Evolutionary conservation across 23 red algal genomes (phyloP), one percentile per base, ranked within the genome.

Genomic region (Chondrus crispus): DNA sequence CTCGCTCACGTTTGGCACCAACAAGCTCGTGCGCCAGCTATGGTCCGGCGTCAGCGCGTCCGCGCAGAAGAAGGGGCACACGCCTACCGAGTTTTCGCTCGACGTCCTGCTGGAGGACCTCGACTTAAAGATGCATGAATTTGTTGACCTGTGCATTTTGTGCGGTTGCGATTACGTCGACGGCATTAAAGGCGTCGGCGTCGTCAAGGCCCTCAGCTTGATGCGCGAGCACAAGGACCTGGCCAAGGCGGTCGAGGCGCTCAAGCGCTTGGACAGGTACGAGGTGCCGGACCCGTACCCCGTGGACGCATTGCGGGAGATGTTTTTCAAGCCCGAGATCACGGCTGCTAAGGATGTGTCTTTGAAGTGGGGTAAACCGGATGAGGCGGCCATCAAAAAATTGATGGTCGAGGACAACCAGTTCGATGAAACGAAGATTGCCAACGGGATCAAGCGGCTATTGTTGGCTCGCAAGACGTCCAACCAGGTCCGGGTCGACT

Each of bases 91-190:
- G 88, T 95, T 99, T 71, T 82, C 71, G 4, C 73, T 99, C 68
- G 68, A 85, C 5, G 72, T 88, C 33, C 86, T 89, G 40, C 50
- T 99, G 60, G 44, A 85, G 38, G 97, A 96, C 37, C 80, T 96
- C n/a, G 84, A 93, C 43, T 45, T 99, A 20, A 55, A n/a, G 2
- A 95, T 96, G 94, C 70, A 55, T 37, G 93, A 99, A 47, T 99
- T 99, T 81, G 76, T 96, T 43, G 97, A 99, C 58, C 51, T 99
- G 19, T 99, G 97, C 47, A 99, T 99, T 79, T 82, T 99, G 39
- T 99, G 97, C 35, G 97, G 97, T 0, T 99, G 97, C 42, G 97
- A 99, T 82, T 99, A 99, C 53, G 84, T 91, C 18, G 82, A 95
- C 68, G 88, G 94, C 10, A 96, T 99, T 58, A 88, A 72, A 66